phyloP scores from a whole-genome alignment of 2,329 filamentous ascomycete species.

The Pyrenophora teres region DNA sequence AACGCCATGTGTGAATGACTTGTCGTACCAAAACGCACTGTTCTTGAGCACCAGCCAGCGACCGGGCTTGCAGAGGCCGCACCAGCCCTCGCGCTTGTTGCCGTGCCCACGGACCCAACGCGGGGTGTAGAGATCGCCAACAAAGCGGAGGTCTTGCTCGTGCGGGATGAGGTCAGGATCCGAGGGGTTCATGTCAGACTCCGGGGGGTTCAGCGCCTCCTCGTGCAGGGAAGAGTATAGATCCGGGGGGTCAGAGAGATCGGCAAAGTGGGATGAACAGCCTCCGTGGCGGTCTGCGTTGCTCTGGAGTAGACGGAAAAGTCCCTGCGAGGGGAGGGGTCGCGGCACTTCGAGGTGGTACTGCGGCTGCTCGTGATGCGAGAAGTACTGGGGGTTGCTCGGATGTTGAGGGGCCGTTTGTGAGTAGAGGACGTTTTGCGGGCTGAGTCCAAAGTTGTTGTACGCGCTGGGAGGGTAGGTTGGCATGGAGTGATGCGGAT shows the following conservation, averaged over 20 bases:
- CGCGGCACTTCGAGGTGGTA: slow-evolving; percentile 63
- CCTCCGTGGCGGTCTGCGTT: slow-evolving; percentile 73
- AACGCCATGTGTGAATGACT: slow-evolving; percentile 86
- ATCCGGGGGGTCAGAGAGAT: slow-evolving; percentile 76
- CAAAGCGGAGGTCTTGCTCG: slow-evolving; percentile 75
- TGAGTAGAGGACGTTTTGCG: slow-evolving; percentile 46
- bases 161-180: slow-evolving; percentile 77
- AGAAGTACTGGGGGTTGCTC: slow-evolving; percentile 51
- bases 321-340: slow-evolving; percentile 67
- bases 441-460: slow-evolving; percentile 36
- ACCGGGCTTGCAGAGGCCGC: slow-evolving; percentile 83
- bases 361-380: slow-evolving; percentile 56
- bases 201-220: slow-evolving; percentile 73
- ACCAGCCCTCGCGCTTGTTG: slow-evolving; percentile 89
- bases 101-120: slow-evolving; percentile 83
- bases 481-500: slow-evolving; percentile 50
- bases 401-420: slow-evolving; percentile 60
- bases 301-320: slow-evolving; percentile 75
- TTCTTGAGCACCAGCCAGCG: slow-evolving; percentile 89
- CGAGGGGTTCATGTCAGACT: slow-evolving; percentile 79
- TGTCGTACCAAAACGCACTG: slow-evolving; percentile 92
- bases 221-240: slow-evolving; percentile 76
- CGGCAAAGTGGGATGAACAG: slow-evolving; percentile 66
- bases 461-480: slow-evolving; percentile 42
- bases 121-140: slow-evolving; percentile 81